Base-by-base conservation (phyloP, 1,284 basidiomycete species). In the Athelia sp. region DNA sequence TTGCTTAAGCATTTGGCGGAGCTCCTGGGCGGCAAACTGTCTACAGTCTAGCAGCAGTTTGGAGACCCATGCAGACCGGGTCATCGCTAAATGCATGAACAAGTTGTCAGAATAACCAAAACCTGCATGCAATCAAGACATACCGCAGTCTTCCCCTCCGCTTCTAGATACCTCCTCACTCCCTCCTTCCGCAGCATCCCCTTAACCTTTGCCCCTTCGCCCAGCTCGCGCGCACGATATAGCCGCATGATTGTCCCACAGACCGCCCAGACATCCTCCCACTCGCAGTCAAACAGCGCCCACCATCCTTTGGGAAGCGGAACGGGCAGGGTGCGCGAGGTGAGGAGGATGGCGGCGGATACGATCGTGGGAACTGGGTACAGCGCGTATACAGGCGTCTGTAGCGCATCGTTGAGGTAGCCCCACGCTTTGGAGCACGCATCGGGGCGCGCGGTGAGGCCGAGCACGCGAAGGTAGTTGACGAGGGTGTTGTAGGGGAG, bases 401-500 rank as follows among this genome's bases (percentile, higher is more conserved):
- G 92, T 36, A 96, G 73, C 91, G 88, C 89, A 62, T 95, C 93
- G 56, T 95, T 96, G 21, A 96, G 73, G 56, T 91, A 94, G 0
- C 90, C 90, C 93, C 93, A 96, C 26, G 90, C 89, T 50, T 72
- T 76, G 32, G 82, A 79, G 54, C 87, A 86, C n/a, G 82, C 84
- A 47, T 86, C 83, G 53, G 81, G 78, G 51, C 79, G 76, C 50
- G 76, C 75, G 32, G 80, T 81, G 49, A 99, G 73, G 29, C 91
- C 93, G 14, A 99, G 79, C 21, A 98, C 82, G 52, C 93, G 83
- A 55, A 98, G 77, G 66, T 99, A 99, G 70, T 98, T 98, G 60
- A 98, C 87, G 54, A 98, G 79, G 13, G 93, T 93, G 21, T 89
- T 93, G 62, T 98, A 98, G 0, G 97, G 95, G 36, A 98, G 72